phyloP scores from a whole-genome alignment of 2,329 filamentous ascomycete species.

The Tolypocladium tundrense region DNA sequence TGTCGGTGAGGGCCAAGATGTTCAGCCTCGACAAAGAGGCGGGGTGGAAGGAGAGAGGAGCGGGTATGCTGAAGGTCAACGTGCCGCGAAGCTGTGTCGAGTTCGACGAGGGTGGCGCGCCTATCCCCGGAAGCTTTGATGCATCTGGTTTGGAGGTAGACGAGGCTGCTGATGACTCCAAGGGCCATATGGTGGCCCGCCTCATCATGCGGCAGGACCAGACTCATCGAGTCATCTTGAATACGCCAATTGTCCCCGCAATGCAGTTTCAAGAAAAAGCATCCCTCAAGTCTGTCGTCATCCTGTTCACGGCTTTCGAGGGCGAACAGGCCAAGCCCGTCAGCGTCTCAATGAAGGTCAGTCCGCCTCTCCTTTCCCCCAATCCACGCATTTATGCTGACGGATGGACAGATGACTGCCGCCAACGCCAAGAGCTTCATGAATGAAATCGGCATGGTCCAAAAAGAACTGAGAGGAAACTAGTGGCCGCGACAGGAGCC shows the following conservation, averaged over 20 bases:
- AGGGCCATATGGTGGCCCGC: conserved; percentile 46
- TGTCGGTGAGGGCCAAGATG: conserved; percentile 72
- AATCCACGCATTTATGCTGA: not conserved
- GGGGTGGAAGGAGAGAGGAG: conserved; percentile 84
- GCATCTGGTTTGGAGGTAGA: conserved; percentile 39
- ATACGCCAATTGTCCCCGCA: conserved; percentile 67
- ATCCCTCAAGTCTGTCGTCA: conserved; percentile 57
- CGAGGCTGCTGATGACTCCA: conserved; percentile 16
- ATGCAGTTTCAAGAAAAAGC: conserved; percentile 74
- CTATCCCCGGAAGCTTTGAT: conserved; percentile 46
- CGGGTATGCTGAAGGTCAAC: conserved; percentile 78
- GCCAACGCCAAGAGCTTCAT: conserved; percentile 43
- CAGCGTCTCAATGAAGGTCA: conserved; percentile 52
- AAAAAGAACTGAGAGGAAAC: conserved; percentile 36
- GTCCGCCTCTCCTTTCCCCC: conserved; percentile 8
- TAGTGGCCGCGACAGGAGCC: conserved; percentile 9
- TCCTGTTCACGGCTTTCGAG: conserved; percentile 57
- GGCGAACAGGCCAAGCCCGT: conserved; percentile 42
- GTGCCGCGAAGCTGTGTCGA: conserved; percentile 48
- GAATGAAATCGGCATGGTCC: conserved; percentile 37
- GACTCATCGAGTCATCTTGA: conserved; percentile 76
- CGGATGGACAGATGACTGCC: conserved; percentile 36
- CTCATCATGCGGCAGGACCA: conserved; percentile 89
- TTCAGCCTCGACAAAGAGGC: conserved; percentile 64
- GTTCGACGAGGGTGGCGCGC: conserved; percentile 39